Percentiles rank a stretch among this genome's conserved stretches.
Evolutionary conservation across 208 protist genomes (phyloP).

Genomic region (Trichomonas vaginalis): DNA sequence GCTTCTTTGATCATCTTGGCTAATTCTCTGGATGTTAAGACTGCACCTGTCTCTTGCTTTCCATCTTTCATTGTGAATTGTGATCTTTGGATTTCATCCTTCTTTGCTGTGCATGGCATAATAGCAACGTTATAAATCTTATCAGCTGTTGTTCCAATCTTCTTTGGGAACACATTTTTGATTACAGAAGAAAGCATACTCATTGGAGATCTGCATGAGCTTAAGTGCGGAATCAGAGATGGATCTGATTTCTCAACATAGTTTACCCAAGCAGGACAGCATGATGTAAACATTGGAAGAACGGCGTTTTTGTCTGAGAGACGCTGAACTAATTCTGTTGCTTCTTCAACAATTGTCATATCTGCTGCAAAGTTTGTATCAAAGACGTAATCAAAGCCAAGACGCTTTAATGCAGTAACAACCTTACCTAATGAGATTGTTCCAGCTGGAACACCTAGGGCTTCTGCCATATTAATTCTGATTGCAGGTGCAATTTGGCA

Average conservation of each 20-base stretch:
- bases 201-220: neutral
- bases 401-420: conserved; percentile 28
- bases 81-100: neutral
- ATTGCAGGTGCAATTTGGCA: conserved; percentile 34
- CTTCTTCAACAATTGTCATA: conserved; percentile 43
- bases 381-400: conserved; percentile 42
- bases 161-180: neutral
- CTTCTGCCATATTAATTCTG: conserved; percentile 35
- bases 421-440: conserved; percentile 23
- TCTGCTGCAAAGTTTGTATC: conserved; percentile 42
- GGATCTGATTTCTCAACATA: neutral
- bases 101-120: conserved; percentile 40
- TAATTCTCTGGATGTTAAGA: neutral
- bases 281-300: too few relatives aligned
- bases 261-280: conserved; percentile 43
- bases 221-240: neutral
- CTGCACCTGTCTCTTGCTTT: neutral
- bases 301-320: conserved; percentile 18
- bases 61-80: neutral
- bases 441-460: conserved; percentile 29
- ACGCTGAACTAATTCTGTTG: conserved; percentile 26
- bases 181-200: neutral
- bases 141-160: neutral
- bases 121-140: conserved; percentile 13
- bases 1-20: neutral